phyloP scores from a whole-genome alignment of 768 basidiomycete species.

The Calocera cornea region DNA sequence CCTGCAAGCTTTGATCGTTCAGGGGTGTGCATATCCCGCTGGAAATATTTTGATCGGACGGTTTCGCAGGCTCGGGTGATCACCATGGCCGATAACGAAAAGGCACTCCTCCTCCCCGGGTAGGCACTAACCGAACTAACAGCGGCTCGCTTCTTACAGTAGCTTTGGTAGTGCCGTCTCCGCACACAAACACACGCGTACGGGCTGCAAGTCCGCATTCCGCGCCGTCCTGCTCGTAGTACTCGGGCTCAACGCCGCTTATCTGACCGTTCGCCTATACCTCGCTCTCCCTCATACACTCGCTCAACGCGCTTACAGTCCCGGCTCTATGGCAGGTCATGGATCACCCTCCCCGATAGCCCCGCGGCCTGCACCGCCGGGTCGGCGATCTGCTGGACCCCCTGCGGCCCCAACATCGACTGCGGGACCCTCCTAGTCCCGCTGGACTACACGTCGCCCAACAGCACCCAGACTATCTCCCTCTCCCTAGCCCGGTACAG shows the following conservation, averaged over 20 bases:
- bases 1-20: no score
- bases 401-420: background rate
- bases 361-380: background rate
- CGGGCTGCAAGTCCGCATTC: background rate
- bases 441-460: slow-evolving; percentile 10
- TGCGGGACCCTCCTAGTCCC: slow-evolving; percentile 11
- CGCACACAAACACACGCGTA: background rate
- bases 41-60: no score
- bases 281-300: background rate
- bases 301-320: background rate
- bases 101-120: background rate
- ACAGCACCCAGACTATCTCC: background rate
- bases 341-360: background rate
- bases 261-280: background rate
- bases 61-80: background rate
- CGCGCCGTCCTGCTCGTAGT: background rate
- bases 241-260: background rate
- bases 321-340: background rate
- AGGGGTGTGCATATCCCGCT: no score
- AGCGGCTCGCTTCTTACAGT: background rate
- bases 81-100: background rate
- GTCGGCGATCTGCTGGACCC: background rate
- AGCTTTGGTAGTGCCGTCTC: background rate
- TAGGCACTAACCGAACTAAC: background rate
- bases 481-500: slow-evolving; percentile 8